Evolutionary conservation across 345 rosid species (phyloP).

Genomic region (Aethionema arabicum): DNA sequence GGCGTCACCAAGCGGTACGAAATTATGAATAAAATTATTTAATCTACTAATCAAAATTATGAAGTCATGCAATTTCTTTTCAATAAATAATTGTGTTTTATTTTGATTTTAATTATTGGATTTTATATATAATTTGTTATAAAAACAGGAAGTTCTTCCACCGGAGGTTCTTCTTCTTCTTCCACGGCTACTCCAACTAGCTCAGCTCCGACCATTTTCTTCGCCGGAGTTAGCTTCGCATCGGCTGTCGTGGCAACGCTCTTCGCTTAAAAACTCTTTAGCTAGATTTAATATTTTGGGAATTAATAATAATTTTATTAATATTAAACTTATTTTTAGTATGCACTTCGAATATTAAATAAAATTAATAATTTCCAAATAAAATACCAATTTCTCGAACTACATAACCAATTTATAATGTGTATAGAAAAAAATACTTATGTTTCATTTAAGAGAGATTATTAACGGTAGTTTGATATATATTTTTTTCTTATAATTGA

Average conservation of each 20-base stretch:
- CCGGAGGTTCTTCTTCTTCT: constrained; percentile 28
- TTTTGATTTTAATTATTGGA: neutral
- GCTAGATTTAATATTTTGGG: constrained; percentile 14
- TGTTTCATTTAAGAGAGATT: no score
- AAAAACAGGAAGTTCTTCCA: constrained; percentile 24
- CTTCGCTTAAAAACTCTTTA: constrained; percentile 16
- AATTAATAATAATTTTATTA: neutral
- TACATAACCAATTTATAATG: neutral
- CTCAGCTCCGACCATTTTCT: constrained; percentile 29
- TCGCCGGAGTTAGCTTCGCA: constrained; percentile 31
- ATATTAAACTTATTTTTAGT: neutral
- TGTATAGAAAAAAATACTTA: no score
- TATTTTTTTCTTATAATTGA: no score
- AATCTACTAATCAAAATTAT: no score
- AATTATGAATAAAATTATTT: neutral
- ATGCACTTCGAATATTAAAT: constrained; percentile 13
- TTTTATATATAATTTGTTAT: neutral
- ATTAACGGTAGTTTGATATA: no score
- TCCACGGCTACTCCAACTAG: constrained; percentile 22
- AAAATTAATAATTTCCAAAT: constrained; percentile 23
- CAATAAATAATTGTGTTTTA: neutral
- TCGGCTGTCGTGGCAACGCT: constrained; percentile 25
- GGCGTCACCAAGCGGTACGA: constrained; percentile 32
- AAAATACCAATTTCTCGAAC: neutral
- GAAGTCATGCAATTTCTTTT: neutral